These are phyloP conservation scores for Paracoccidioides brasiliensis DNA, from an alignment of 2,329 filamentous ascomycete genomes.

Conservation along the genomic window DNA sequence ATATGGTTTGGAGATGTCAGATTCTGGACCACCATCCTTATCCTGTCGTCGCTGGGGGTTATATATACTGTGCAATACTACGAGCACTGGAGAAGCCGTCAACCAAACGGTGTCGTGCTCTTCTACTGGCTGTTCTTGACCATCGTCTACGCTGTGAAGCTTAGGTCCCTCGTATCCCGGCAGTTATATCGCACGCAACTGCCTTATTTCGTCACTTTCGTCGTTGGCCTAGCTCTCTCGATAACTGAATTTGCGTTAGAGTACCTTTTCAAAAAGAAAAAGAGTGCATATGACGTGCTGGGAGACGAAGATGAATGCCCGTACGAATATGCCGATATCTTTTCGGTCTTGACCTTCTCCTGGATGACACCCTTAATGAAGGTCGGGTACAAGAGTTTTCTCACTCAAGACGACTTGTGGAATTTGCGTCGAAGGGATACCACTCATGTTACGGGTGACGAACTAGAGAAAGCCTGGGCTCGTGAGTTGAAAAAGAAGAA, in stretches of 20 bases:
- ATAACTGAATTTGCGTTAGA: constrained; percentile 62
- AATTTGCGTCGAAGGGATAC: constrained; percentile 69
- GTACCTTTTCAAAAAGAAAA: constrained; percentile 72
- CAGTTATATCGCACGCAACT: constrained; percentile 52
- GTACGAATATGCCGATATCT: constrained; percentile 83
- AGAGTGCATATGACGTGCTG: constrained; percentile 54
- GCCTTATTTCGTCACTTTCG: constrained; percentile 67
- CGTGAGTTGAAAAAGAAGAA: constrained; percentile 58
- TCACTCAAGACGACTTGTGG: constrained; percentile 95
- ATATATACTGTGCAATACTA: constrained; percentile 73
- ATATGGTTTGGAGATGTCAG: constrained; percentile 72
- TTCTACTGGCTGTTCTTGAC: constrained; percentile 87
- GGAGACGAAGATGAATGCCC: constrained; percentile 54
- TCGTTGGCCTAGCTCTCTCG: constrained; percentile 56
- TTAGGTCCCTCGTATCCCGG: constrained; percentile 73
- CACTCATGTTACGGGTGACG: constrained; percentile 56
- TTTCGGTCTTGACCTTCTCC: constrained; percentile 83
- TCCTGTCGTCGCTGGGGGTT: constrained; percentile 57
- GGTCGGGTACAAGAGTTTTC: constrained; percentile 76
- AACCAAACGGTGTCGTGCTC: constrained; percentile 75
- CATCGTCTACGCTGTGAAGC: constrained; percentile 65
- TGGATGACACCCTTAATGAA: constrained; percentile 99
- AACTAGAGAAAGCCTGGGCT: constrained; percentile 64
- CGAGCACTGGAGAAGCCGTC: constrained; percentile 69
- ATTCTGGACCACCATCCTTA: constrained; percentile 66